Evolutionary conservation across 2,329 filamentous ascomycete genomes (phyloP).

Genomic region (Cladophialophora yegresii): DNA sequence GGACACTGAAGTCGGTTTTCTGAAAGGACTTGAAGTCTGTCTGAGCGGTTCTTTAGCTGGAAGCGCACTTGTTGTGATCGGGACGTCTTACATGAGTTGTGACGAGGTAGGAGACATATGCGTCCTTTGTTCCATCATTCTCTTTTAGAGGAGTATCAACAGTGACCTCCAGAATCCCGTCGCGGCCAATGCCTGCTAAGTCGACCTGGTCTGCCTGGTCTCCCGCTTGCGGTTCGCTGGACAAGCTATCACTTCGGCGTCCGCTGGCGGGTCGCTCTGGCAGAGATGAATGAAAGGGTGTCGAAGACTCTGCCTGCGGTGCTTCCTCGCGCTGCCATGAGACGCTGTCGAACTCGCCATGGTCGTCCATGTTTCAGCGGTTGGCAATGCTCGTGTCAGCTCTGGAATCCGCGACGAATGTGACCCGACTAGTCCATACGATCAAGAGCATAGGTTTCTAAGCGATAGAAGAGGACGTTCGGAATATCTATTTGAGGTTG

Average conservation of each 20-base stretch:
- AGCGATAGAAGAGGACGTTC: background rate
- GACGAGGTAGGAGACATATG: conserved; percentile 93
- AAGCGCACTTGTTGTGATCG: conserved; percentile 6
- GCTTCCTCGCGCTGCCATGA: conserved; percentile 70
- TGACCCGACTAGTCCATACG: background rate
- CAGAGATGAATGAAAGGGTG: conserved; percentile 23
- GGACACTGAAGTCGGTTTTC: conserved; percentile 73
- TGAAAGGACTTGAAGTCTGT: conserved; percentile 94
- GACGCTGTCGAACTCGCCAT: conserved; percentile 77
- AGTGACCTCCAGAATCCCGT: conserved; percentile 77
- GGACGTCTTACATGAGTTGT: conserved; percentile 71
- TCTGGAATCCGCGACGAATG: background rate
- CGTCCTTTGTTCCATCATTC: conserved; percentile 93
- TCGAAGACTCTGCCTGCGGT: conserved; percentile 49
- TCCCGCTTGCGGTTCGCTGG: conserved; percentile 52
- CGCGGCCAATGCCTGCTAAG: conserved; percentile 63
- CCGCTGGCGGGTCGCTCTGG: conserved; percentile 42
- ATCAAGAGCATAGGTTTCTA: background rate
- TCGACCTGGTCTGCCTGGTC: conserved; percentile 58
- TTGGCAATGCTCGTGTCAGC: conserved; percentile 5
- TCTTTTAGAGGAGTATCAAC: conserved; percentile 88
- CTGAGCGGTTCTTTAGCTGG: conserved; percentile 49
- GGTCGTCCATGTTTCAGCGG: conserved; percentile 45
- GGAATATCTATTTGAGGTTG: background rate
- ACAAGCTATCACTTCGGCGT: conserved; percentile 52